Evolutionary conservation across 371 early-diverging fungal genomes (phyloP).

Genomic region (Coelomomyces lativittatus): DNA sequence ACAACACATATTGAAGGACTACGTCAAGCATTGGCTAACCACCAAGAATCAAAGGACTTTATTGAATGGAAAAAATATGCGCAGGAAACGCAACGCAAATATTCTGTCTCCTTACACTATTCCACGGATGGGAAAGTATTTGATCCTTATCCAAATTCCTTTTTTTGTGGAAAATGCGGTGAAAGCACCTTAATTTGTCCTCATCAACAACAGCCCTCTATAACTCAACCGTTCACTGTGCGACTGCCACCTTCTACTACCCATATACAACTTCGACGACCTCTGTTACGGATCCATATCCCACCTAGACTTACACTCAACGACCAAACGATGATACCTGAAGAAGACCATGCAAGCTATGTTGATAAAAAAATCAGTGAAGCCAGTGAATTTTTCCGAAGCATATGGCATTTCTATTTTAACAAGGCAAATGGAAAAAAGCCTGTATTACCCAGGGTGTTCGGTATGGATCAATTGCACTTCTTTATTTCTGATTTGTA

Average conservation of each 20-base stretch:
- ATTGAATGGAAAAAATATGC: background rate
- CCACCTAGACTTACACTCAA: background rate
- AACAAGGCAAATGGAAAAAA: background rate
- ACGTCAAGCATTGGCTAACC: background rate
- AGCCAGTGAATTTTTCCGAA: background rate
- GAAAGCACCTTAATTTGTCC: background rate
- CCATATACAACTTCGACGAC: background rate
- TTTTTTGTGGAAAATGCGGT: background rate
- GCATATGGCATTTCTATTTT: background rate
- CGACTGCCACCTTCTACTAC: background rate
- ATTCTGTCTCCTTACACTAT: background rate
- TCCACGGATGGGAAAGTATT: background rate
- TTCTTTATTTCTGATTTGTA: background rate
- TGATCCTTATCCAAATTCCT: background rate
- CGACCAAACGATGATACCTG: background rate
- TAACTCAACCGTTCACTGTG: background rate
- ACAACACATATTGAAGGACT: background rate
- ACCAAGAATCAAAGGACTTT: background rate
- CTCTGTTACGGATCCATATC: background rate
- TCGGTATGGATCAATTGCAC: background rate
- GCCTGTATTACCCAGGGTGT: background rate
- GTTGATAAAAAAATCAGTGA: background rate
- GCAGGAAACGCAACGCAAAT: conserved; percentile 1
- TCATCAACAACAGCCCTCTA: background rate
- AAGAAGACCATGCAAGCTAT: background rate